Evolutionary conservation across 495 filamentous ascomycete species (phyloP).

Genomic region (Lophium mytilinum): DNA sequence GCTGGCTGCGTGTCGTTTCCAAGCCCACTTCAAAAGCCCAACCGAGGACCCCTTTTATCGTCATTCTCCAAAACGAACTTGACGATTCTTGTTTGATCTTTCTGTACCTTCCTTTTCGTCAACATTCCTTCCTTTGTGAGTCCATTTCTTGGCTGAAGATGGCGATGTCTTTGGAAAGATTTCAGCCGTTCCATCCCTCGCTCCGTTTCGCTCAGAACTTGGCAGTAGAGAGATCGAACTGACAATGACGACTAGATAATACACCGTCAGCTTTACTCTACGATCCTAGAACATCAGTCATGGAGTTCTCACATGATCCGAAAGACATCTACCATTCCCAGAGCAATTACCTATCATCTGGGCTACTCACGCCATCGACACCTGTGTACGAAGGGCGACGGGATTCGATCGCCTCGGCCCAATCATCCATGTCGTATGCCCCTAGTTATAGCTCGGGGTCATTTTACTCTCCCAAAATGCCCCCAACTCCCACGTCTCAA

Average conservation of each 20-base stretch:
- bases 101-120: not conserved
- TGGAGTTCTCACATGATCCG: not conserved
- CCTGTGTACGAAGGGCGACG: not conserved
- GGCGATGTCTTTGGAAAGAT: too few relatives aligned
- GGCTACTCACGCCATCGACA: not conserved
- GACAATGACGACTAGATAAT: not conserved
- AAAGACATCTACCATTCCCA: not conserved
- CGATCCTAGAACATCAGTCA: not conserved
- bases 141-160: not conserved
- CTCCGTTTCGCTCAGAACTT: not conserved
- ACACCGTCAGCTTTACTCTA: not conserved
- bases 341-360: not conserved
- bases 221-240: not conserved
- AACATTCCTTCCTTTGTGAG: not conserved
- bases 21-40: not conserved
- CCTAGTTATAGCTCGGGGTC: not conserved
- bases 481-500: not conserved
- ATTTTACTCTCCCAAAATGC: not conserved
- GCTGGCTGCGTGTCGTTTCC: not conserved
- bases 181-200: not conserved
- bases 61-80: not conserved
- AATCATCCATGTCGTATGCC: not conserved
- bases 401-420: not conserved
- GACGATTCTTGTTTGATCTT: not conserved
- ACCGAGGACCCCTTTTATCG: not conserved